A percentile compares a stretch with the other conserved stretches of the same genome.
Evolutionary conservation across 176 grass and related monocot species (phyloP).

Genomic region (Lolium rigidum): DNA sequence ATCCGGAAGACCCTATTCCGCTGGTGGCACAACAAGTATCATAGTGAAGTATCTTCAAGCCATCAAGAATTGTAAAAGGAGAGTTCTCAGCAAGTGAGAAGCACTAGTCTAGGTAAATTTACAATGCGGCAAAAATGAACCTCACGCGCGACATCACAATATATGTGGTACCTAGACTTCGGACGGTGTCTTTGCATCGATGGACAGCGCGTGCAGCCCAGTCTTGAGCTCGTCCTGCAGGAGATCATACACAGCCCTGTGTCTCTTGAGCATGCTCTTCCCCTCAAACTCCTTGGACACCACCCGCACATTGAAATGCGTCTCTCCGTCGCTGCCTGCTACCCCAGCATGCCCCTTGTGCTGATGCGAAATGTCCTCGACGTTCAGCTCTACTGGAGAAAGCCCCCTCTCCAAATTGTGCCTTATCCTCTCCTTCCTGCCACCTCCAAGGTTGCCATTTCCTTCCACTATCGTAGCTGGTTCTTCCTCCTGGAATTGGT

Average conservation of each 20-base stretch:
- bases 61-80: neutral
- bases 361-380: slow-evolving; percentile 82
- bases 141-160: neutral
- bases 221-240: slow-evolving; percentile 76
- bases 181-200: slow-evolving; percentile 84
- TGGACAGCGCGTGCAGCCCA: slow-evolving; percentile 88
- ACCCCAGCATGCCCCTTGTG: slow-evolving; percentile 78
- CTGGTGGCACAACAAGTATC: neutral
- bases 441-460: slow-evolving; percentile 40
- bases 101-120: slow-evolving; percentile 20
- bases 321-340: slow-evolving; percentile 71
- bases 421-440: slow-evolving; percentile 72
- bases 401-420: slow-evolving; percentile 52
- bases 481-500: slow-evolving; percentile 27
- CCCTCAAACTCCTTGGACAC: slow-evolving; percentile 85
- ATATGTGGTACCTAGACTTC: slow-evolving; percentile 58
- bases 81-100: slow-evolving; percentile 23
- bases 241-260: slow-evolving; percentile 80
- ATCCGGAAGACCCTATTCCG: neutral
- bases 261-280: slow-evolving; percentile 91
- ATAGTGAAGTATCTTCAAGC: neutral
- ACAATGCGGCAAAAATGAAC: slow-evolving; percentile 28
- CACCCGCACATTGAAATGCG: slow-evolving; percentile 86
- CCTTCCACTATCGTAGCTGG: slow-evolving; percentile 25
- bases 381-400: slow-evolving; percentile 54